Evolutionary conservation across 75 land plant genomes (phyloP).

Genomic region (Adiantum capillusveneris): DNA sequence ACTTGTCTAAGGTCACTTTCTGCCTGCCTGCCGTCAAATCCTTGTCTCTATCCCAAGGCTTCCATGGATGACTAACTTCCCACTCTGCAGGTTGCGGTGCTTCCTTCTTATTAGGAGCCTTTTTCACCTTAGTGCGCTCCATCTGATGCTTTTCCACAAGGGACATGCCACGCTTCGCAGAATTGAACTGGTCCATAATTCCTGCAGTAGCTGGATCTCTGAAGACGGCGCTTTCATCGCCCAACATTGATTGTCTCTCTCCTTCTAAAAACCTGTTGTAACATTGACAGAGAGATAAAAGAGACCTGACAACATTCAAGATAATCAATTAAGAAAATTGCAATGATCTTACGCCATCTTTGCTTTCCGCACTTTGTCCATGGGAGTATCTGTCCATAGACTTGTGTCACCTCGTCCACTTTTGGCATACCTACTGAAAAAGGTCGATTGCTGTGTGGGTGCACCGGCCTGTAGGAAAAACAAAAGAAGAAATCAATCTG

Average conservation of each 20-base stretch:
- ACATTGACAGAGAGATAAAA: too few relatives aligned
- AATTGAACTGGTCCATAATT: conserved; percentile 68
- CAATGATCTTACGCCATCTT: conserved; percentile 54
- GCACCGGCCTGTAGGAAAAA: conserved; percentile 23
- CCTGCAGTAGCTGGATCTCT: conserved; percentile 5
- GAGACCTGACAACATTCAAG: too few relatives aligned
- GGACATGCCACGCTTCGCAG: conserved; percentile 54
- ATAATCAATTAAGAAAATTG: conserved; percentile 1
- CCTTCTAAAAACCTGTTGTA: too few relatives aligned
- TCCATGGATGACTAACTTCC: conserved; percentile 91
- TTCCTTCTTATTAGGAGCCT: conserved; percentile 43
- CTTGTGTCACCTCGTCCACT: conserved; percentile 93
- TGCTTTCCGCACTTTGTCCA: conserved; percentile 73
- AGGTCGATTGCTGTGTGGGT: conserved; percentile 47
- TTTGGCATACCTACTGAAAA: conserved; percentile 63
- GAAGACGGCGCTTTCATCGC: not conserved
- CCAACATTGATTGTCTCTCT: too few relatives aligned
- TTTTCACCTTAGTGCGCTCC: conserved; percentile 23
- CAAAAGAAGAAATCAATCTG: not conserved
- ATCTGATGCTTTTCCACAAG: conserved; percentile 67
- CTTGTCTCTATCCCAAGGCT: conserved; percentile 97
- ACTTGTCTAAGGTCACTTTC: conserved; percentile 55
- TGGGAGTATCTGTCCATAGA: conserved; percentile 84
- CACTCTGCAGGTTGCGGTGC: conserved; percentile 56
- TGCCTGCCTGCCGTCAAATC: conserved; percentile 81